Conservation (phyloP, 2,329 filamentous ascomycete genomes). For the Colletotrichum sp. region DNA sequence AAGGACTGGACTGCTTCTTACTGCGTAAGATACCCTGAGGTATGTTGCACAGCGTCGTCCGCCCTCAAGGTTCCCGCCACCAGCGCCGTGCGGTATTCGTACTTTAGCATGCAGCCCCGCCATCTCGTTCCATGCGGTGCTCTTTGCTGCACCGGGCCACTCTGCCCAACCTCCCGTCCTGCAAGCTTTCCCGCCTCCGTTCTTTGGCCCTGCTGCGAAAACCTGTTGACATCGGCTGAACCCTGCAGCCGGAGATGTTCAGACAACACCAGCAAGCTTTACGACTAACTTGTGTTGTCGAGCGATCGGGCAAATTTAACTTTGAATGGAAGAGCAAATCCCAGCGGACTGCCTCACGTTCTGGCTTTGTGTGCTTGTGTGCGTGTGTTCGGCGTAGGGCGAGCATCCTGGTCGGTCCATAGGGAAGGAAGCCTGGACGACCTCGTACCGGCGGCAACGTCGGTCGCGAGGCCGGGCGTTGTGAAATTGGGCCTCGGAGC, state of each 20-base stretch:
- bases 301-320: not conserved
- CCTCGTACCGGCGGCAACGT: slow-evolving; percentile 4
- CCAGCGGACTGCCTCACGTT: not conserved
- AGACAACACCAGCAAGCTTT: not conserved
- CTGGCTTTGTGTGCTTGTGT: not conserved
- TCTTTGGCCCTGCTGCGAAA: not conserved
- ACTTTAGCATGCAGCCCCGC: not conserved
- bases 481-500: slow-evolving; percentile 3
- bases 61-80: slow-evolving; percentile 5
- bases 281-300: not conserved
- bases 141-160: not conserved
- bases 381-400: not conserved
- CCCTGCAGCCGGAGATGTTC: not conserved
- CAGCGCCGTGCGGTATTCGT: not conserved
- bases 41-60: not conserved
- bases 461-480: not conserved
- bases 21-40: not conserved
- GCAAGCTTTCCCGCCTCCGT: not conserved
- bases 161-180: slow-evolving; percentile 5
- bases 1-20: not conserved
- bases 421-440: not conserved
- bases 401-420: not conserved
- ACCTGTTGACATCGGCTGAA: not conserved
- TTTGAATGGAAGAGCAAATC: not conserved
- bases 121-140: not conserved